A percentile compares a stretch with the other conserved stretches of the same genome.
Evolutionary conservation across 148 eudicot genomes (phyloP).

Genomic region (Rhododendron simsii): DNA sequence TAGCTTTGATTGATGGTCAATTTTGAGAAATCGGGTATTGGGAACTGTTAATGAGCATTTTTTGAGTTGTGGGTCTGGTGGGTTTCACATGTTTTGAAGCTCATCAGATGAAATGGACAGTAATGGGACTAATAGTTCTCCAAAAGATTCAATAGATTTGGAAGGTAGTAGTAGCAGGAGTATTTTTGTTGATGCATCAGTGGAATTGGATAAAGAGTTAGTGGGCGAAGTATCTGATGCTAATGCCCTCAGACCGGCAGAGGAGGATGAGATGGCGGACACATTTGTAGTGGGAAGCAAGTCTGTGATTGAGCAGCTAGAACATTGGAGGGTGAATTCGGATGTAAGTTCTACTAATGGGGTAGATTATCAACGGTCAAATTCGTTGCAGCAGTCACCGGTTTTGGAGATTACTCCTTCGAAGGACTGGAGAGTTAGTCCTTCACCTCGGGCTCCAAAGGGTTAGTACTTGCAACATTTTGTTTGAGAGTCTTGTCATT

Average conservation of each 20-base stretch:
- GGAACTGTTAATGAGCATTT: background rate
- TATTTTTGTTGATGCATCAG: constrained; percentile 3
- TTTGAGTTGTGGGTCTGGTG: background rate
- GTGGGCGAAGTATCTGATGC: background rate
- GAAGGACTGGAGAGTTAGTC: constrained; percentile 21
- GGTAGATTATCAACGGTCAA: constrained; percentile 4
- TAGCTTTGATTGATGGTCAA: background rate
- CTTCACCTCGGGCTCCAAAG: constrained; percentile 15
- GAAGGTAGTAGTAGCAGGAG: constrained; percentile 7
- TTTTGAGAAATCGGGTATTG: background rate
- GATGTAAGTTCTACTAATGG: constrained; percentile 17
- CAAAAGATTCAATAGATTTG: background rate
- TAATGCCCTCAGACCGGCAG: background rate
- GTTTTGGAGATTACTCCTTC: constrained; percentile 15
- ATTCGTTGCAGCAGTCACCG: constrained; percentile 22
- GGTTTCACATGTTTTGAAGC: constrained; percentile 10
- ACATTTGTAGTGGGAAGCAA: background rate
- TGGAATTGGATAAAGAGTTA: background rate
- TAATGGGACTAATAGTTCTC: constrained; percentile 15
- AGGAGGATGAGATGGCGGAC: constrained; percentile 10
- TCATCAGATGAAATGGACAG: constrained; percentile 31
- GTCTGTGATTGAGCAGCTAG: background rate
- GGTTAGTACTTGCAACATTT: constrained; percentile 17
- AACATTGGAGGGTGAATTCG: constrained; percentile 7
- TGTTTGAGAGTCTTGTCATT: background rate